Conservation (phyloP, 768 basidiomycete species). For the Mycena latifolia region DNA sequence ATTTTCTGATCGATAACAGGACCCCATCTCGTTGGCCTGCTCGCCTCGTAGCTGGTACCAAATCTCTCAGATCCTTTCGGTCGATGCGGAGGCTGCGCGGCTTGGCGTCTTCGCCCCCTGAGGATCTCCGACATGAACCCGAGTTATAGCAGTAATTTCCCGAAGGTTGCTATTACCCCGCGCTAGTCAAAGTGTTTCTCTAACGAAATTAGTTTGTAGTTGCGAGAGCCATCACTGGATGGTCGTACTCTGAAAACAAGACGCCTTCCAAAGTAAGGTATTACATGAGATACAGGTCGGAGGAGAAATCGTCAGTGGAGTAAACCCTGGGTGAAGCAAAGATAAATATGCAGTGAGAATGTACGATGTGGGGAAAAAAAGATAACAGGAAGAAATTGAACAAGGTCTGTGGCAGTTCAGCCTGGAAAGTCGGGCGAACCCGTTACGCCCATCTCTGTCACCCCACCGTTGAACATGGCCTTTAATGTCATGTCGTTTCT, state of each 20-base stretch:
- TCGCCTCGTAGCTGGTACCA: constrained; percentile 20
- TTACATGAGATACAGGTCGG: constrained; percentile 26
- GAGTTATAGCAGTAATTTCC: constrained; percentile 1
- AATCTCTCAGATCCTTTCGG: constrained; percentile 22
- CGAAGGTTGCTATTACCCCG: background rate
- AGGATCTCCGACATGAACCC: background rate
- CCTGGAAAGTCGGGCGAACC: constrained; percentile 8
- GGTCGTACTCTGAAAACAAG: constrained; percentile 8
- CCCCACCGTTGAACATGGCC: constrained; percentile 80
- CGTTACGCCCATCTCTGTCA: constrained; percentile 27
- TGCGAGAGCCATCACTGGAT: background rate
- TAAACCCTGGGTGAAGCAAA: constrained; percentile 21
- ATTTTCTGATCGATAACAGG: constrained; percentile 30
- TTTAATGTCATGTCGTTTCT: constrained; percentile 88
- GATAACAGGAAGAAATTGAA: constrained; percentile 12
- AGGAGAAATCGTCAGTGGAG: constrained; percentile 3
- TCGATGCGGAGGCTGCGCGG: constrained; percentile 19
- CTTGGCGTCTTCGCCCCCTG: constrained; percentile 19
- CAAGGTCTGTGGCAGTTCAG: constrained; percentile 5
- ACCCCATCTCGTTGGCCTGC: constrained; percentile 33
- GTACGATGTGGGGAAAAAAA: constrained; percentile 34
- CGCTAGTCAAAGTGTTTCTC: background rate
- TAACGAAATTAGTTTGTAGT: background rate
- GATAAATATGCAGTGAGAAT: constrained; percentile 38
- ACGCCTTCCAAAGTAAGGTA: constrained; percentile 24